Base-by-base conservation (phyloP, 1,139 yeast genomes). In the Wickerhamiella infanticola region DNA sequence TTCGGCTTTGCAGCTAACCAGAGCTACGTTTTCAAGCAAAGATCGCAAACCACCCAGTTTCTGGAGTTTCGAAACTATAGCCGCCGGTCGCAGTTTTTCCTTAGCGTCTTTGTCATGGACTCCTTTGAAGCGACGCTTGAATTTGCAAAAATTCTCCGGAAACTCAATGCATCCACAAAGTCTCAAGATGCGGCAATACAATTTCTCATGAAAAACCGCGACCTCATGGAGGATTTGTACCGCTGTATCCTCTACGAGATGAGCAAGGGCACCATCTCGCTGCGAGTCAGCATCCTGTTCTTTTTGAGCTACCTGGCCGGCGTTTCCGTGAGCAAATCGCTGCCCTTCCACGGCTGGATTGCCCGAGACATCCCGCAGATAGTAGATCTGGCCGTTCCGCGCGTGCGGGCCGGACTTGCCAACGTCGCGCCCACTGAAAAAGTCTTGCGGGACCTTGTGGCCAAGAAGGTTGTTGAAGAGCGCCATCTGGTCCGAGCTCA, bases 121-220 rank as follows among this genome's bases (percentile, higher is more conserved):
- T 77, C 90, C 1, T 81, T 82, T 60, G 93, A 81, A 58, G 82
- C 85, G 2, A 73, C 85, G 48, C 66, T 81, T 42, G 79, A 78
- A 59, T 79, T 85, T 55, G 66, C 73, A 13, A 81, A 77, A 56
- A 70, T 75, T 41, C 68, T 85, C 38, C 68, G 75, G 50, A 60
- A 67, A 5, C 66, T 85, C 43, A 77, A 75, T 43, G 86, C 94
- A 0, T 73, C 86, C 3, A 66, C 72, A 11, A 74, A 72, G 48
- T 70, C 72, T 27, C 69, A 81, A 24, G 66, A 68, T 23, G 72
- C 71, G 45, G 76, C 80, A 1, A 73, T 79, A 1, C 73, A 71
- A 52, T 81, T 79, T 59, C 72, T 85, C 11, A 59, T 78, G 49
- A 71, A 73, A 51, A 69, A 80, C 48, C 43, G 49, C 40, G 86